Evolutionary conservation across 139 green algal species (phyloP).

Genomic region (Chlamydomonas incerta): DNA sequence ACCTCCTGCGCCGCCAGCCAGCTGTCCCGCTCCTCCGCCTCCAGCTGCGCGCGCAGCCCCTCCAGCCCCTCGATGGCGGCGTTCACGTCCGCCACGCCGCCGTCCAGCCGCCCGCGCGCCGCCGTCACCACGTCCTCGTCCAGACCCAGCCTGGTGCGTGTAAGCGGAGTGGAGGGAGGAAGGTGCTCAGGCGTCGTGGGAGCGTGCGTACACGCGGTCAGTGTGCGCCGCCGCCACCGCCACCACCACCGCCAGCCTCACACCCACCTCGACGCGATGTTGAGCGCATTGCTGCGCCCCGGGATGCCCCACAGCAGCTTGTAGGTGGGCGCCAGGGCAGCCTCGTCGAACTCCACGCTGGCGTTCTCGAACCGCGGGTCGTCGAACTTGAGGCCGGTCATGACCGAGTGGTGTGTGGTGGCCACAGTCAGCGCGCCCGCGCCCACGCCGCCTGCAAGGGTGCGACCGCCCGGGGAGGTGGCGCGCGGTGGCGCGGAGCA

Average conservation of each 20-base stretch:
- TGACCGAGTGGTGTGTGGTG: conserved; percentile 87
- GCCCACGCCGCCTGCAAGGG: conserved; percentile 46
- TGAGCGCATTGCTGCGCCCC: conserved; percentile 78
- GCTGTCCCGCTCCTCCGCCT: background rate
- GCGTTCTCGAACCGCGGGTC: conserved; percentile 89
- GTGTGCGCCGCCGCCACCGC: no score
- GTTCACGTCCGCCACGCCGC: conserved; percentile 48
- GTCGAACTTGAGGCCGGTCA: conserved; percentile 86
- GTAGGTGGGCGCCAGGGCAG: conserved; percentile 85
- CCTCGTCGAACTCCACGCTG: conserved; percentile 91
- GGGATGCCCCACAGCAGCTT: conserved; percentile 89
- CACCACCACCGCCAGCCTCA: background rate
- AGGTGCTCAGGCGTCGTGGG: no score
- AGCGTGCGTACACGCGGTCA: no score
- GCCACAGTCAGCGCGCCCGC: conserved; percentile 78
- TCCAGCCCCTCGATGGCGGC: conserved; percentile 59
- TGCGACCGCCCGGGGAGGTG: background rate
- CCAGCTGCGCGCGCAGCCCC: conserved; percentile 41
- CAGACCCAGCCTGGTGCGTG: conserved; percentile 72
- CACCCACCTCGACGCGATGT: conserved; percentile 57
- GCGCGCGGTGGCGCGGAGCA: background rate
- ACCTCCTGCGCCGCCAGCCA: conserved; percentile 1
- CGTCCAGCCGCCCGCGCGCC: conserved; percentile 71
- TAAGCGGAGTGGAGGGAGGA: conserved; percentile 40
- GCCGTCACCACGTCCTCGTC: conserved; percentile 70